Conservation (phyloP, 352 stramenopile species). For the Globisporangium irregulare region DNA sequence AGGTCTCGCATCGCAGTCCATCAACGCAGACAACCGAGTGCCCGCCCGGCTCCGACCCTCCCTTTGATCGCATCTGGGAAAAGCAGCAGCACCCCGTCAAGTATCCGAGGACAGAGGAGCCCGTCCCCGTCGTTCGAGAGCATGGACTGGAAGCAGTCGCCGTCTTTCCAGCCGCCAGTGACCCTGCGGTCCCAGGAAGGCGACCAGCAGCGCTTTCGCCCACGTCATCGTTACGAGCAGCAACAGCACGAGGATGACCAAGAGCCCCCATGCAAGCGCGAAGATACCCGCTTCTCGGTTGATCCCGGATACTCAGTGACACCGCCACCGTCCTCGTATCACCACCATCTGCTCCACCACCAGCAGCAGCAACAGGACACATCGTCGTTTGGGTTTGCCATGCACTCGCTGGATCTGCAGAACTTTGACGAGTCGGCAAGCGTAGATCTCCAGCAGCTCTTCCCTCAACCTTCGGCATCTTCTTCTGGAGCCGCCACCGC, state of each 20-base stretch:
- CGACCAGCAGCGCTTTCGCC: neutral
- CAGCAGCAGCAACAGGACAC: slow-evolving; percentile 6
- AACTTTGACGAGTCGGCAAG: slow-evolving; percentile 20
- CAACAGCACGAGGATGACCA: slow-evolving; percentile 3
- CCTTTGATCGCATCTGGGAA: slow-evolving; percentile 1
- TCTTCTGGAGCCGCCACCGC: neutral
- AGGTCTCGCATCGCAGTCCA: neutral
- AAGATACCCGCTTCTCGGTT: slow-evolving; percentile 6
- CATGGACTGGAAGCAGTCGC: slow-evolving; percentile 28
- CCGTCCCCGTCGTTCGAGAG: neutral
- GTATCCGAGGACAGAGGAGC: neutral
- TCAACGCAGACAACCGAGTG: slow-evolving; percentile 6
- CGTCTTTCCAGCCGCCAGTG: slow-evolving; percentile 11
- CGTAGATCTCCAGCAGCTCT: slow-evolving; percentile 23
- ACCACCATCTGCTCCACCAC: slow-evolving; percentile 5
- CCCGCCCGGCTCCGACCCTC: slow-evolving; percentile 8
- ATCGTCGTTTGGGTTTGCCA: slow-evolving; percentile 13
- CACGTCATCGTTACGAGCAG: neutral
- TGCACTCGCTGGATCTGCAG: slow-evolving; percentile 18
- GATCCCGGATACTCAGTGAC: neutral
- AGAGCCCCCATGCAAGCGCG: neutral
- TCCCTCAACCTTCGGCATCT: slow-evolving; percentile 3
- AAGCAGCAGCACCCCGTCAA: slow-evolving; percentile 3
- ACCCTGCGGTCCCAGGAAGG: neutral
- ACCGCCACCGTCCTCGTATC: neutral